Conservation (phyloP, 169 alveolate species). For the Plasmodium vinckei region DNA sequence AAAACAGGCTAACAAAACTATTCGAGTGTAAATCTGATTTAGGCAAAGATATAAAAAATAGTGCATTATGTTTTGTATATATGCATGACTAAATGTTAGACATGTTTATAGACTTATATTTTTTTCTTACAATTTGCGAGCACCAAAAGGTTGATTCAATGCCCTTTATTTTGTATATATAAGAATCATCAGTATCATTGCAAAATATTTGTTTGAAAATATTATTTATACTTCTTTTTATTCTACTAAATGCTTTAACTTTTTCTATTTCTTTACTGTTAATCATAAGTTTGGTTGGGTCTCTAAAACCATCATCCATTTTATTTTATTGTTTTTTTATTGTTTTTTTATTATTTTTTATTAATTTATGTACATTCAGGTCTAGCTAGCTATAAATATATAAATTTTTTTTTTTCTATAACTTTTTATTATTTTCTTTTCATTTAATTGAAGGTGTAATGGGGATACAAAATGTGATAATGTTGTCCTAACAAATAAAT, state of each 20-base stretch:
- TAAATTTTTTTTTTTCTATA: conserved; percentile 8
- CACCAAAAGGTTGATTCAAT: conserved; percentile 42
- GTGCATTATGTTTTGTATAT: not conserved
- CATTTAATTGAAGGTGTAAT: not conserved
- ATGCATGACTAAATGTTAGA: too few species aligned
- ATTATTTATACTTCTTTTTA: conserved; percentile 5
- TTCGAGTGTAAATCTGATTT: conserved; percentile 32
- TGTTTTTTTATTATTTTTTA: too few species aligned
- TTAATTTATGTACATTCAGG: not conserved
- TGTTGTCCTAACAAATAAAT: too few species aligned
- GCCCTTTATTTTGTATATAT: conserved; percentile 15
- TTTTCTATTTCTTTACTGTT: conserved; percentile 42
- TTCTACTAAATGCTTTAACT: conserved; percentile 1
- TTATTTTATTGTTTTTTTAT: conserved; percentile 5
- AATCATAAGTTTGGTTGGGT: conserved; percentile 16
- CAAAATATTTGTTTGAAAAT: conserved; percentile 7
- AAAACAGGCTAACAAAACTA: conserved; percentile 21
- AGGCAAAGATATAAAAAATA: not conserved
- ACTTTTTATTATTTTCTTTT: not conserved
- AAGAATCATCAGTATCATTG: conserved; percentile 5
- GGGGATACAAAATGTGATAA: too few species aligned
- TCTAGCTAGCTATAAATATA: too few species aligned
- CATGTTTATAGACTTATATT: too few species aligned
- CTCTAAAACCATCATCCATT: not conserved
- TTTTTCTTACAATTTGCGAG: conserved; percentile 29